Evolutionary conservation across 1,284 basidiomycete species (phyloP), one percentile per base, ranked within the genome.

Genomic region (Boletellus dicymbophilus): DNA sequence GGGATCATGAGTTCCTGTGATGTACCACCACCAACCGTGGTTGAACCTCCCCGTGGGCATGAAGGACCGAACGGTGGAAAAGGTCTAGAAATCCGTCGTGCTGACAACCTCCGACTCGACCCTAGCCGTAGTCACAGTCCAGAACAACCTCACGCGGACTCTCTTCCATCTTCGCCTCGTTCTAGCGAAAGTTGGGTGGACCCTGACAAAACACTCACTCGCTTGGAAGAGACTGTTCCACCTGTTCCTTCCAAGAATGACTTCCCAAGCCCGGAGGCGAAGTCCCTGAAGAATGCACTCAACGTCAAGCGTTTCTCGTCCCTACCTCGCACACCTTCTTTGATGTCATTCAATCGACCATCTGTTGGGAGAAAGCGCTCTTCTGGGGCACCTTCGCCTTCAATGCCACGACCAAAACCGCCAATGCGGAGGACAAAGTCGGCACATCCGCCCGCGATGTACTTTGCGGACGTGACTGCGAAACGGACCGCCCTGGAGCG

Each of bases 361-460:
- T 61, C 63, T 33, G n/a, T 25, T 5, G 42, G 48, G 38, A 61
- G 56, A 48, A 71, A 65, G 51, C 59, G 51, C 16, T 61, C 60
- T 3, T 75, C 79, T 16, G 58, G 73, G 27, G 74, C 73, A 6
- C 74, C 77, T 15, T 77, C 79, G 12, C 72, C 73, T 23, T 66
- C 70, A 1, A 48, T 49, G 33, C 30, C 43, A 38, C 57, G 38
- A 37, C 48, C 40, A 20, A 59, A 58, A 27, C 63, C 55, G 1
- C 60, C 60, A 38, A 58, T 63, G 38, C 65, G 55, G 31, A 81
- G 75, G 61, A 74, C 76, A 37, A 73, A 70, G 58, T 71, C 78
- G 22, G 54, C 72, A 6, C 83, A 84, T 70, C 91, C 93, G 1
- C 71, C 82, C 21, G 88, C 91, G 6, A 84, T 95, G 82, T 76